Evolutionary conservation across 2,329 filamentous ascomycete species (phyloP), one percentile per base, ranked within the genome.

Genomic region (Colletotrichum kahawae): DNA sequence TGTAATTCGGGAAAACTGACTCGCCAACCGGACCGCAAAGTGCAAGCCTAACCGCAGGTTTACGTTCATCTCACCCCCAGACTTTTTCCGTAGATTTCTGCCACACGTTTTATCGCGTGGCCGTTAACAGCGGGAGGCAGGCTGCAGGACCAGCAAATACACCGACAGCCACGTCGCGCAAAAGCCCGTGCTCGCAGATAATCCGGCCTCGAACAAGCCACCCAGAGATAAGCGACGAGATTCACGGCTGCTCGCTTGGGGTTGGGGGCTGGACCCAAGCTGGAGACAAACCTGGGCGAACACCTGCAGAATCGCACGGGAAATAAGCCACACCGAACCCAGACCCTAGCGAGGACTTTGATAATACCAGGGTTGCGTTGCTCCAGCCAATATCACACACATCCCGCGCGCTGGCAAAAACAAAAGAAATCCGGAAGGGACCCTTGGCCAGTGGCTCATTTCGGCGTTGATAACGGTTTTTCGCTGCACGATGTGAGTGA

Each of bases 141-240:
- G 56, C 16, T 27, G 24, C n/a, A 21, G 29, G 10, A 60, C 27
- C 57, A 31, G 31, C 31, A 18, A 33, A n/a, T 8, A n/a, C 31
- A 21, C 31, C 29, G 31, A 60, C 57, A 60, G 29, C 62, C 34
- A 65, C 34, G 27, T 51, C 62, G 14, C 9, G 16, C 27, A 60
- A 9, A 65, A 21, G 51, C 21, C 64, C 29, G 34, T 36, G 51
- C 62, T 27, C n/a, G 31, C 36, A 48, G 54, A 29, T 29, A 27
- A 12, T 29, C 54, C 21, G 18, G 16, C 27, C 54, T 57, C n/a
- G 7, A 5, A 6, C 16, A 62, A 31, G 43, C 33, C 59, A 29
- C 16, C 48, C 13, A 59, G 34, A 70, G 71, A 74, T 66, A 74
- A 71, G 68, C 62, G 71, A 67, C 33, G 34, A 18, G n/a, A 67